Evolutionary conservation across 257 asterid genomes (phyloP).

Genomic region (Nemophila menziesii): DNA sequence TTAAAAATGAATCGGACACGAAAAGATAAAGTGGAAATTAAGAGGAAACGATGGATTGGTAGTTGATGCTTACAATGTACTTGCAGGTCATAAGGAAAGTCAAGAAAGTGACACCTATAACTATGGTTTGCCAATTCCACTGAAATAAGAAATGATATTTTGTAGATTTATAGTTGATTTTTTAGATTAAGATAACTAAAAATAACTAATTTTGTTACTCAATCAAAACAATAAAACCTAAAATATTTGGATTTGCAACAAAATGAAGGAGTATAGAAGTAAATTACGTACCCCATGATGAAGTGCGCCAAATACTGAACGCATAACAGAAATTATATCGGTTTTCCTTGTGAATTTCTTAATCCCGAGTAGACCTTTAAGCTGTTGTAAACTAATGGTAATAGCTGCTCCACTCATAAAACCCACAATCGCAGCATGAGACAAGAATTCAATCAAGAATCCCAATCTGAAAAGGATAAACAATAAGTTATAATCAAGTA

Average conservation of each 20-base stretch:
- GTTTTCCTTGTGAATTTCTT: slow-evolving; percentile 28
- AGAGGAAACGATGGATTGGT: background rate
- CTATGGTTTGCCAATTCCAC: slow-evolving; percentile 21
- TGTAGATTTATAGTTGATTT: too few relatives aligned
- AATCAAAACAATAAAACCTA: too few relatives aligned
- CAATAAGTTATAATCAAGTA: background rate
- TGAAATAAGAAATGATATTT: slow-evolving; percentile 1
- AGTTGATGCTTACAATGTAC: slow-evolving; percentile 20
- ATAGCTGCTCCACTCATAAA: slow-evolving; percentile 45
- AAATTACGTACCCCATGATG: slow-evolving; percentile 16
- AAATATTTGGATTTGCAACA: too few relatives aligned
- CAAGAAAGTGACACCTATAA: slow-evolving; percentile 28
- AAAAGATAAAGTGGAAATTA: background rate
- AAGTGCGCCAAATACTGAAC: slow-evolving; percentile 18
- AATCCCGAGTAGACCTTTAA: slow-evolving; percentile 30
- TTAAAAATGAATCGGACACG: background rate
- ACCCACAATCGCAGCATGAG: slow-evolving; percentile 42
- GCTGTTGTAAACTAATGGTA: slow-evolving; percentile 35
- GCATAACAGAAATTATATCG: slow-evolving; percentile 27
- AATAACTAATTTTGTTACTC: too few relatives aligned
- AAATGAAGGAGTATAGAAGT: too few relatives aligned
- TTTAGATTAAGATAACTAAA: too few relatives aligned
- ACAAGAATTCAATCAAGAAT: slow-evolving; percentile 32
- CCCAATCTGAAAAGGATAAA: slow-evolving; percentile 20
- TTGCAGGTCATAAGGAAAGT: slow-evolving; percentile 24